Percentiles rank a stretch among this genome's conserved stretches.
These are phyloP conservation scores for Lumnitzera littorea DNA, from an alignment of 345 rosid species.

Conservation along the genomic window DNA sequence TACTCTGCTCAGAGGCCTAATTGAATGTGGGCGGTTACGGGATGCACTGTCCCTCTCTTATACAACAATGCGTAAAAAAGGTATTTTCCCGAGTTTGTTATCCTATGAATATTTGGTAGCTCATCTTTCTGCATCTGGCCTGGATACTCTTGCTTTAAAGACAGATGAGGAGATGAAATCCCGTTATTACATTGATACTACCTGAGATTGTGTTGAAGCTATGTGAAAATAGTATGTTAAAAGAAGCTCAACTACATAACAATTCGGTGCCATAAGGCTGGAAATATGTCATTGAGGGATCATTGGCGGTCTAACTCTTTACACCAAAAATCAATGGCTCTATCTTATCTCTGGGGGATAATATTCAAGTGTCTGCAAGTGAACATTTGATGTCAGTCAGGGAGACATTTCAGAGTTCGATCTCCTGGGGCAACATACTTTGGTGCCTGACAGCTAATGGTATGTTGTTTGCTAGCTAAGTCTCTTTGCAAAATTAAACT, in stretches of 20 bases:
- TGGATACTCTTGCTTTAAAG: constrained; percentile 40
- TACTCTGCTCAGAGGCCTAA: constrained; percentile 44
- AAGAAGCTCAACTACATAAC: constrained; percentile 33
- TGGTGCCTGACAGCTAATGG: too few species aligned
- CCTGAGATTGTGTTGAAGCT: constrained; percentile 32
- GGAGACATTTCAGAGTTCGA: too few species aligned
- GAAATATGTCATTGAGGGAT: too few species aligned
- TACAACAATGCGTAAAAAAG: constrained; percentile 40
- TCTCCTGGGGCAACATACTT: too few species aligned
- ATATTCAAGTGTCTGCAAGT: too few species aligned
- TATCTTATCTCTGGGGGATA: too few species aligned
- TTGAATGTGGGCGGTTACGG: constrained; percentile 31
- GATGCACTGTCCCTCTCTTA: constrained; percentile 40
- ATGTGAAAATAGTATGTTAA: constrained; percentile 36
- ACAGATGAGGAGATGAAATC: constrained; percentile 53
- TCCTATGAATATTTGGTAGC: constrained; percentile 36
- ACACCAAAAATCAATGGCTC: too few species aligned
- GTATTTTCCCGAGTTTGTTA: constrained; percentile 32
- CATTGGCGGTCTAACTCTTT: too few species aligned
- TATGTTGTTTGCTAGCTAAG: too few species aligned
- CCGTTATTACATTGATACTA: constrained; percentile 15
- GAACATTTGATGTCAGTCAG: too few species aligned
- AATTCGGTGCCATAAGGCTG: constrained; percentile 17
- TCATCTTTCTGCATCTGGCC: constrained; percentile 33
- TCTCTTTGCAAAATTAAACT: too few species aligned